These are phyloP conservation scores for Cytospora mali DNA, from an alignment of 2,329 filamentous ascomycete genomes.

Conservation along the genomic window DNA sequence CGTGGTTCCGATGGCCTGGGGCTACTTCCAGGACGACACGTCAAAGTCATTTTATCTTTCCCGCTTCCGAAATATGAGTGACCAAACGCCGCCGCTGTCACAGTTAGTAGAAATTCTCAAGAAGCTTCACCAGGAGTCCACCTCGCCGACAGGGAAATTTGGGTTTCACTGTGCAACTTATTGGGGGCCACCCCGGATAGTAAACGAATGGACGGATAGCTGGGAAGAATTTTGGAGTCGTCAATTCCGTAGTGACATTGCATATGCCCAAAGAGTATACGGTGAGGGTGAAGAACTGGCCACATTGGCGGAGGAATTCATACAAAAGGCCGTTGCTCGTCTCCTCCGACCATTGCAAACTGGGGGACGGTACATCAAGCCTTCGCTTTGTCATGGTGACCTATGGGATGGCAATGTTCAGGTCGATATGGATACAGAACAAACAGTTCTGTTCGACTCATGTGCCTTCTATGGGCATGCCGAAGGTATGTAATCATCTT, in stretches of 20 bases:
- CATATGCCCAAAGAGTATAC: conserved; percentile 32
- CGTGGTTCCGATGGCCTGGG: conserved; percentile 9
- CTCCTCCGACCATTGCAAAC: conserved; percentile 47
- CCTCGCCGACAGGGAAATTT: conserved; percentile 31
- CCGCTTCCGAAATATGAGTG: not conserved
- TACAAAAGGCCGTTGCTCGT: conserved; percentile 48
- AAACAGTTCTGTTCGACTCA: conserved; percentile 44
- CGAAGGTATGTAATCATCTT: conserved; percentile 38
- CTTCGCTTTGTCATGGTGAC: conserved; percentile 49
- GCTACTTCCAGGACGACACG: not conserved
- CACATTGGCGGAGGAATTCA: conserved; percentile 35
- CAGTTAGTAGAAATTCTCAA: conserved; percentile 1
- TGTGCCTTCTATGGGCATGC: conserved; percentile 47
- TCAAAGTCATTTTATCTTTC: conserved; percentile 11
- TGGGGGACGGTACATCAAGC: conserved; percentile 44
- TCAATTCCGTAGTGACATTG: conserved; percentile 36
- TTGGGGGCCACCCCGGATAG: conserved; percentile 37
- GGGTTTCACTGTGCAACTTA: conserved; percentile 42
- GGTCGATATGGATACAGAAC: conserved; percentile 35
- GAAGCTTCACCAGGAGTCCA: conserved; percentile 1
- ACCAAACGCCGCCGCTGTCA: not conserved
- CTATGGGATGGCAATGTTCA: conserved; percentile 46
- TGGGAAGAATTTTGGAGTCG: conserved; percentile 44
- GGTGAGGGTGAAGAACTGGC: conserved; percentile 36
- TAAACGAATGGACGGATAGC: conserved; percentile 38